Percentiles rank a stretch among this genome's conserved stretches.
Evolutionary conservation across 768 basidiomycete genomes (phyloP).

Genomic region (Lactarius pseudohatsudake): DNA sequence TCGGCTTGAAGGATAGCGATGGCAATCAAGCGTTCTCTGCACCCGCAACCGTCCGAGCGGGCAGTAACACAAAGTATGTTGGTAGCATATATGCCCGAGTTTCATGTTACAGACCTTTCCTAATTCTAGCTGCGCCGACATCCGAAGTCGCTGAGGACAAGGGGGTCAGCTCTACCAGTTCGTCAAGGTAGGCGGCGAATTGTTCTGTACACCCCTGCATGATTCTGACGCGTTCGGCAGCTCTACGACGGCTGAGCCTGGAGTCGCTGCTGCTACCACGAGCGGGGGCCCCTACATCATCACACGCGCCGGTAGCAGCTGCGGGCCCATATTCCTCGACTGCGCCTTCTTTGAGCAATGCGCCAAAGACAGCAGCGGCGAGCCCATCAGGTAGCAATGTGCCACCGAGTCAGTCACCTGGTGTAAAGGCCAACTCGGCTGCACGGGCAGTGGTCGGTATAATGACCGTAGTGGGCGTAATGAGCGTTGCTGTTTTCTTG

Average conservation of each 20-base stretch:
- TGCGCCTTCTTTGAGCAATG: not conserved
- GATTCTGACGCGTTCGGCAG: conserved; percentile 1
- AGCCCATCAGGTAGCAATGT: conserved; percentile 2
- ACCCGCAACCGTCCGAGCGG: conserved; percentile 43
- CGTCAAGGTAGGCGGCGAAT: not conserved
- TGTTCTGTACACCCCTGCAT: not conserved
- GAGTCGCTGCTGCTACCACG: not conserved
- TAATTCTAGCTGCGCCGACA: conserved; percentile 22
- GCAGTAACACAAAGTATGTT: conserved; percentile 40
- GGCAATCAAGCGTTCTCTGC: conserved; percentile 55
- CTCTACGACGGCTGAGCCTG: not conserved
- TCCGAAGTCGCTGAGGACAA: conserved; percentile 19
- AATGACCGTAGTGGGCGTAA: conserved; percentile 50
- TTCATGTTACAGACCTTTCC: not conserved
- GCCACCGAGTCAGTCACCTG: conserved; percentile 30
- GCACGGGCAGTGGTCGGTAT: conserved; percentile 44
- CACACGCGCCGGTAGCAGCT: not conserved
- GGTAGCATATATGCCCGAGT: not conserved
- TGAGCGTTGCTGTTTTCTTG: conserved; percentile 48
- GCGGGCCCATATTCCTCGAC: not conserved
- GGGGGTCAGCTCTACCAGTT: conserved; percentile 6
- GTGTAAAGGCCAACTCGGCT: conserved; percentile 35
- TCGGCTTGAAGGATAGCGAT: conserved; percentile 56
- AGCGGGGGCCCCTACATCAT: not conserved
- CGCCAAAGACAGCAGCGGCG: conserved; percentile 7